Percentiles rank a stretch among this genome's conserved stretches.
These are phyloP conservation scores for Kwoniella mangroviensis DNA, from an alignment of 768 basidiomycete genomes.

Conservation along the genomic window DNA sequence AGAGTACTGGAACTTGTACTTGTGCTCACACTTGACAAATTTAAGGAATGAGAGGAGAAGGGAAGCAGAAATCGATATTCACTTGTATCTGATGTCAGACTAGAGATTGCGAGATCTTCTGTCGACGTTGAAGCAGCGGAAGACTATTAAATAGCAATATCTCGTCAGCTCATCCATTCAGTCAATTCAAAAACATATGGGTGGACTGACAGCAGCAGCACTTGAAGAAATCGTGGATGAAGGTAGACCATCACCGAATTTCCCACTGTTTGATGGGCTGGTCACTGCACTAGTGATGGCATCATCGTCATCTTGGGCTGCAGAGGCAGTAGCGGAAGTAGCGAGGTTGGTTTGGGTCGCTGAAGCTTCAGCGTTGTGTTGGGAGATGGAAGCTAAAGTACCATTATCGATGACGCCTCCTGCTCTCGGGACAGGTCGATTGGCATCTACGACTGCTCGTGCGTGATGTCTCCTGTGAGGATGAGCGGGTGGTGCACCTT, in stretches of 20 bases:
- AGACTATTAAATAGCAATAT: neutral
- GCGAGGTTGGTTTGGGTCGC: constrained; percentile 4
- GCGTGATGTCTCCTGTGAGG: constrained; percentile 28
- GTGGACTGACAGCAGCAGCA: constrained; percentile 12
- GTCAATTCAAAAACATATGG: neutral
- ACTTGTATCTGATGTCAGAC: constrained; percentile 5
- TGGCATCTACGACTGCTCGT: constrained; percentile 23
- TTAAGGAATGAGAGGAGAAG: neutral
- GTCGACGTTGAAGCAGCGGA: constrained; percentile 5
- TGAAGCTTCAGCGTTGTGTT: constrained; percentile 11
- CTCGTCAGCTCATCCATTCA: neutral
- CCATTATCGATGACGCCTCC: constrained; percentile 21
- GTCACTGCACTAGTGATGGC: constrained; percentile 14
- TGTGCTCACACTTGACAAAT: neutral
- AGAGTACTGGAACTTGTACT: neutral
- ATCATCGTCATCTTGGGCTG: constrained; percentile 10
- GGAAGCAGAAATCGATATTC: constrained; percentile 1
- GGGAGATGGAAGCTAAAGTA: constrained; percentile 17
- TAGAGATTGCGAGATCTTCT: constrained; percentile 9
- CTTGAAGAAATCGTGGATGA: neutral
- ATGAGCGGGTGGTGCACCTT: constrained; percentile 10
- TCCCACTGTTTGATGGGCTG: constrained; percentile 15
- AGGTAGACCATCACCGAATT: constrained; percentile 4
- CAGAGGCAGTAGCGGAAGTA: constrained; percentile 1
- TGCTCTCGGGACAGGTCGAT: constrained; percentile 15